Conservation (phyloP, 2,329 filamentous ascomycete genomes). For the Exophiala oligosperma region DNA sequence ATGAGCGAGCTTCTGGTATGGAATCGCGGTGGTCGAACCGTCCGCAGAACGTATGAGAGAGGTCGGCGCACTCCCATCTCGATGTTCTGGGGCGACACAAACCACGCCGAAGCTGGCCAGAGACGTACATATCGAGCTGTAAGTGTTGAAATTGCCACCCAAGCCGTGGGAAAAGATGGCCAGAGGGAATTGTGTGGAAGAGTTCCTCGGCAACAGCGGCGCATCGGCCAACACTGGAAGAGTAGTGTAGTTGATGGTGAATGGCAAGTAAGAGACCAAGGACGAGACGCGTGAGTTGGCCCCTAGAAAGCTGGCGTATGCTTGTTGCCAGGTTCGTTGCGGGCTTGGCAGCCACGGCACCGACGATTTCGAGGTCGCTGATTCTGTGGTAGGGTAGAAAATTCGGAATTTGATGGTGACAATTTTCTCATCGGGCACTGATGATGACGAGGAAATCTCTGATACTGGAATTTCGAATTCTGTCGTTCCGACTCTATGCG, state of each 20-base stretch:
- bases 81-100: constrained; percentile 78
- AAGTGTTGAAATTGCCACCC: constrained; percentile 77
- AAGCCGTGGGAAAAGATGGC: constrained; percentile 86
- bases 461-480: constrained; percentile 75
- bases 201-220: constrained; percentile 53
- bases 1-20: constrained; percentile 53
- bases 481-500: constrained; percentile 74
- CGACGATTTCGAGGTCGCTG: constrained; percentile 46
- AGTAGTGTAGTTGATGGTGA: constrained; percentile 30
- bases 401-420: constrained; percentile 77
- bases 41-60: constrained; percentile 62
- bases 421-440: constrained; percentile 58
- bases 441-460: constrained; percentile 49
- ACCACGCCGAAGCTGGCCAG: constrained; percentile 79
- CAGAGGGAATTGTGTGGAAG: constrained; percentile 68
- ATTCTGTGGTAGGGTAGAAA: constrained; percentile 69
- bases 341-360: constrained; percentile 78
- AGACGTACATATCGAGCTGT: constrained; percentile 78
- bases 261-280: constrained; percentile 24
- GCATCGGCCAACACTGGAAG: constrained; percentile 45
- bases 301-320: constrained; percentile 75
- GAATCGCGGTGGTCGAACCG: constrained; percentile 42
- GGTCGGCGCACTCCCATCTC: constrained; percentile 77
- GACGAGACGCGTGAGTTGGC: constrained; percentile 36
- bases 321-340: constrained; percentile 70